A percentile compares a stretch with the other conserved stretches of the same genome.
phyloP scores from a whole-genome alignment of 495 filamentous ascomycete species.

The Viridothelium virens region DNA sequence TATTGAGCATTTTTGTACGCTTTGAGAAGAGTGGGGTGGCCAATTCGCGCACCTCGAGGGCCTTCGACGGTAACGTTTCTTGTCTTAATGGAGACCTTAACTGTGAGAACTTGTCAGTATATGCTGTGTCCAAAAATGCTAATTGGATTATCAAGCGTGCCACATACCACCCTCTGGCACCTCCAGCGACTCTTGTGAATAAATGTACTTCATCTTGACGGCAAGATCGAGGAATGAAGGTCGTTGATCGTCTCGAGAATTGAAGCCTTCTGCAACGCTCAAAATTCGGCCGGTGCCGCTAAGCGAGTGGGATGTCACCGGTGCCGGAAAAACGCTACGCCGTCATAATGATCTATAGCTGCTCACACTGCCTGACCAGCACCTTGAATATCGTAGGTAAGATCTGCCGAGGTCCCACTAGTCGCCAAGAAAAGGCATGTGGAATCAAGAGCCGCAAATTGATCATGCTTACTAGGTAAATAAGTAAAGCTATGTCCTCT shows the following conservation, averaged over 20 bases:
- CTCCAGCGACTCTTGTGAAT: conserved; percentile 85
- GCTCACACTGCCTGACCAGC: no score
- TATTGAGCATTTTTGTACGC: conserved; percentile 9
- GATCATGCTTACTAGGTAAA: no score
- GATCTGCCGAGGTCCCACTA: no score
- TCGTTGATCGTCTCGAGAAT: neutral
- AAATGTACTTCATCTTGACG: conserved; percentile 94
- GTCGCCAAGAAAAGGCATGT: no score
- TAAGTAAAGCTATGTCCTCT: no score
- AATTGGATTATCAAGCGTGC: conserved; percentile 22
- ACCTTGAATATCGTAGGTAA: no score
- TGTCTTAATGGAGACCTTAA: conserved; percentile 94
- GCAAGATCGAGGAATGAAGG: conserved; percentile 14
- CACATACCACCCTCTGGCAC: conserved; percentile 94
- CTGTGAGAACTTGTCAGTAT: conserved; percentile 43
- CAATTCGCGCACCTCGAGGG: conserved; percentile 58
- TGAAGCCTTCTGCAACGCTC: neutral
- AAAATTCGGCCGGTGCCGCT: neutral
- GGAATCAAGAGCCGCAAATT: no score
- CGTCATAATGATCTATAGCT: neutral
- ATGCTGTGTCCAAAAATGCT: neutral
- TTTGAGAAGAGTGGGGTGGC: neutral
- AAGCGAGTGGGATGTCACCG: conserved; percentile 7
- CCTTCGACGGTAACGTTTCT: conserved; percentile 92
- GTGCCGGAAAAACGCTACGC: neutral